Evolutionary conservation across 495 filamentous ascomycete genomes (phyloP).

Genomic region (Ramalina peruviana): DNA sequence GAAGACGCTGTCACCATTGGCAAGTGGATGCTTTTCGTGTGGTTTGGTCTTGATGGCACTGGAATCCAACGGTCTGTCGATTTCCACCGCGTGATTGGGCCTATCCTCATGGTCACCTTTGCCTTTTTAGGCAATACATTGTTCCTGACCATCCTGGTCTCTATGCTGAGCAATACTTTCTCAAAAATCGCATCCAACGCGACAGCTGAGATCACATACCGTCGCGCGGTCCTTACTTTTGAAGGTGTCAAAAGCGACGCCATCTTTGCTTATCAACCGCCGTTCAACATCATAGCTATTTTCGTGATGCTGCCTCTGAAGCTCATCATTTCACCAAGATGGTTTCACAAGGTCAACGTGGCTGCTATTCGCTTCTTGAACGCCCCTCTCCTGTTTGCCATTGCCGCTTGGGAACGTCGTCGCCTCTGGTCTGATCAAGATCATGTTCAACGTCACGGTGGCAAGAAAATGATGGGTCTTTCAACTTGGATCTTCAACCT

Average conservation of each 20-base stretch:
- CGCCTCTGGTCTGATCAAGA: slow-evolving; percentile 21
- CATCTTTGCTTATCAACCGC: slow-evolving; percentile 59
- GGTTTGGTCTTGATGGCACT: slow-evolving; percentile 64
- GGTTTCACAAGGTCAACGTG: slow-evolving; percentile 70
- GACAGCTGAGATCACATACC: slow-evolving; percentile 56
- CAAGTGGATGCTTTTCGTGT: slow-evolving; percentile 74
- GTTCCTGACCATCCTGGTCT: slow-evolving; percentile 62
- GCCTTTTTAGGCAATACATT: slow-evolving; percentile 64
- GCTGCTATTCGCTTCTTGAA: slow-evolving; percentile 48
- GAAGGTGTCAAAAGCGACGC: slow-evolving; percentile 64
- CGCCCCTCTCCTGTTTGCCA: slow-evolving; percentile 46
- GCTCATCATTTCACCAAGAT: slow-evolving; percentile 46
- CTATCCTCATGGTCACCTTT: slow-evolving; percentile 55
- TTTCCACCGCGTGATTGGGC: slow-evolving; percentile 54
- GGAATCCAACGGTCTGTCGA: slow-evolving; percentile 51
- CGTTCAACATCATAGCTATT: slow-evolving; percentile 58
- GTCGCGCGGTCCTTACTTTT: slow-evolving; percentile 56
- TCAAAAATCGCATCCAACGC: slow-evolving; percentile 49
- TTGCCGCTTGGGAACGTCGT: slow-evolving; percentile 44
- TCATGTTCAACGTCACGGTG: slow-evolving; percentile 26
- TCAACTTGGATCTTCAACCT: slow-evolving; percentile 13
- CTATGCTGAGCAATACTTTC: slow-evolving; percentile 62
- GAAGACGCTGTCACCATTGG: slow-evolving; percentile 42
- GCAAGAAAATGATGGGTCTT: slow-evolving; percentile 10
- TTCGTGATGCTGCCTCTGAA: slow-evolving; percentile 51